Percentiles rank a stretch among this genome's conserved stretches.
Evolutionary conservation across 305 asterid genomes (phyloP).

Genomic region (Ruellia speciosa): DNA sequence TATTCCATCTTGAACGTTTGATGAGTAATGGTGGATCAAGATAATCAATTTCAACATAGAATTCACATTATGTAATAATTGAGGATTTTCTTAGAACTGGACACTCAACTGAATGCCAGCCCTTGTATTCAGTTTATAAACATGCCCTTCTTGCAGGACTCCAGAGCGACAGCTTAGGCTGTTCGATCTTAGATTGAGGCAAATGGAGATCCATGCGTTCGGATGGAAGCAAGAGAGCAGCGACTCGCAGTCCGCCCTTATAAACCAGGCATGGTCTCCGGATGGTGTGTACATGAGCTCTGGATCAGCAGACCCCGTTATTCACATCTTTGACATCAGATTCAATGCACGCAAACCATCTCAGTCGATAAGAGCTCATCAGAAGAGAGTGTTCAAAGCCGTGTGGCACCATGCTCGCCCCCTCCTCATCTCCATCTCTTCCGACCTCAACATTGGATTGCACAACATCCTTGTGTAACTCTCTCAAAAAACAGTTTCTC

Average conservation of each 20-base stretch:
- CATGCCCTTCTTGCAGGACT: slow-evolving; percentile 36
- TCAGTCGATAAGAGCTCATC: slow-evolving; percentile 73
- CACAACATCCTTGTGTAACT: slow-evolving; percentile 32
- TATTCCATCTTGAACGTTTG: too few species aligned
- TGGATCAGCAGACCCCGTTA: slow-evolving; percentile 78
- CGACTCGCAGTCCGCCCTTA: slow-evolving; percentile 80
- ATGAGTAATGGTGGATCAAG: too few species aligned
- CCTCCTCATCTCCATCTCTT: slow-evolving; percentile 78
- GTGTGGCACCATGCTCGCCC: slow-evolving; percentile 81
- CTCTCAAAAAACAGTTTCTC: too few species aligned
- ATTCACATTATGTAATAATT: background rate
- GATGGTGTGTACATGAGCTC: slow-evolving; percentile 78
- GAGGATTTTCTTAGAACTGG: background rate
- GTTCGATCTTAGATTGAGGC: slow-evolving; percentile 62
- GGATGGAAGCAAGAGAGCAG: slow-evolving; percentile 94
- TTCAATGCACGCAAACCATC: slow-evolving; percentile 54
- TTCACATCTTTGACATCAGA: slow-evolving; percentile 81
- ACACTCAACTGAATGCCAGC: background rate
- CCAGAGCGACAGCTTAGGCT: slow-evolving; percentile 73
- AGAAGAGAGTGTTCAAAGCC: slow-evolving; percentile 88
- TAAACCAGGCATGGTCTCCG: slow-evolving; percentile 93
- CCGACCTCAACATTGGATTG: slow-evolving; percentile 76
- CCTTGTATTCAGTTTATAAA: background rate
- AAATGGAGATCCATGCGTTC: slow-evolving; percentile 51
- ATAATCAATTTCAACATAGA: background rate